Base-by-base conservation (phyloP, 805 yeast genomes). In the Candida nanaspora region DNA sequence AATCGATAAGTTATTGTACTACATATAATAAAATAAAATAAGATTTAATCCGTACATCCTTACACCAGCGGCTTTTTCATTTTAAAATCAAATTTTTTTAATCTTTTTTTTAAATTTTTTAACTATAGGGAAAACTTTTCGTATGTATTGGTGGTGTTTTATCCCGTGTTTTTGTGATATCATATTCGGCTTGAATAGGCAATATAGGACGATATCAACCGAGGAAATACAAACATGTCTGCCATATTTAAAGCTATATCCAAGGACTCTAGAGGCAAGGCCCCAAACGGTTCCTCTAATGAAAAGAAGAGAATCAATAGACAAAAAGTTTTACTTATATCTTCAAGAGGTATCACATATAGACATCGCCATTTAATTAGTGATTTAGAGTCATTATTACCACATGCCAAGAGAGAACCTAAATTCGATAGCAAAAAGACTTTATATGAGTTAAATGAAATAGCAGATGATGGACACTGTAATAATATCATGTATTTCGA, bases 391-490 rank as follows among this genome's bases (percentile, higher is more conserved):
- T 65, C 78, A 19, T 69, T 93, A 60, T 66, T 93, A 60, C 98
- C 98, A 42, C 98, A 93, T 59, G 82, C 95, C 33, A 80, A 96
- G 62, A 91, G 89, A 59, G 98, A 93, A 66, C 95, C 97, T 46
- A 93, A 93, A 61, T 74, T 91, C 55, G 98, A 93, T 64, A 82
- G 89, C 43, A 93, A 93, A 66, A 86, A 89, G 60, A 86, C 86
- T 61, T 72, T 91, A 47, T 76, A 77, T 59, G 91, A 88, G 61
- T 73, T 93, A 45, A 93, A 93, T 57, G 98, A 93, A 68, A 84
- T 89, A 46, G 98, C 98, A 3, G 98, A 93, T 57, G 70, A 93
- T 48, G 88, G 91, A 76, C 93, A 93, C 72, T 93, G 98, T 74
- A 93, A 93, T 67, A 93, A 93, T 60, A 77, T 93, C 50, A 69